phyloP scores from a whole-genome alignment of 495 filamentous ascomycete genomes.

The Cetradonia linearis region DNA sequence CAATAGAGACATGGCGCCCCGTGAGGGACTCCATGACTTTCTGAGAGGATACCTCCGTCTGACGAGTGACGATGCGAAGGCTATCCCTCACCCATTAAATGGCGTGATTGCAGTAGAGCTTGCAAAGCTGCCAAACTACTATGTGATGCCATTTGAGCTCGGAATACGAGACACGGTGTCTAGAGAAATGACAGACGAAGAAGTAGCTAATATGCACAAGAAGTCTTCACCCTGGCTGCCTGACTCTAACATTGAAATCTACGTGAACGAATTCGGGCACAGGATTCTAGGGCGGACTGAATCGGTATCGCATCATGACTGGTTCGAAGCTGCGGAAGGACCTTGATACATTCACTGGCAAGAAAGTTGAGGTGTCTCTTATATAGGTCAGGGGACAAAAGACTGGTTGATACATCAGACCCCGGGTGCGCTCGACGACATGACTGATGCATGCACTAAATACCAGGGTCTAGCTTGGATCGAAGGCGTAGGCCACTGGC shows the following conservation, averaged over 20 bases:
- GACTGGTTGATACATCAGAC: constrained; percentile 64
- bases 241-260: constrained; percentile 47
- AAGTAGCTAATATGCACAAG: constrained; percentile 19
- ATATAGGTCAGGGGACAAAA: constrained; percentile 48
- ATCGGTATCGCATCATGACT: constrained; percentile 57
- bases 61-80: constrained; percentile 48
- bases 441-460: constrained; percentile 41
- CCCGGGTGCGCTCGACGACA: constrained; percentile 50
- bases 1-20: constrained; percentile 49
- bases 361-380: constrained; percentile 52
- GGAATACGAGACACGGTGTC: constrained; percentile 50
- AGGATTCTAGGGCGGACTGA: constrained; percentile 61
- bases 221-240: constrained; percentile 39
- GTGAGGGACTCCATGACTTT: constrained; percentile 45
- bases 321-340: constrained; percentile 41
- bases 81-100: constrained; percentile 42
- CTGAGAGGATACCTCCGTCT: constrained; percentile 59
- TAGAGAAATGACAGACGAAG: constrained; percentile 43
- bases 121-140: constrained; percentile 53
- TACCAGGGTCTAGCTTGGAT: constrained; percentile 43
- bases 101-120: constrained; percentile 47
- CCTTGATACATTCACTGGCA: constrained; percentile 48
- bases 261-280: constrained; percentile 50
- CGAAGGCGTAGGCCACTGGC: constrained; percentile 56
- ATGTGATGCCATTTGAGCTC: constrained; percentile 51